Evolutionary conservation across 2,329 filamentous ascomycete genomes (phyloP).

Genomic region (Hypoxylon sp.): DNA sequence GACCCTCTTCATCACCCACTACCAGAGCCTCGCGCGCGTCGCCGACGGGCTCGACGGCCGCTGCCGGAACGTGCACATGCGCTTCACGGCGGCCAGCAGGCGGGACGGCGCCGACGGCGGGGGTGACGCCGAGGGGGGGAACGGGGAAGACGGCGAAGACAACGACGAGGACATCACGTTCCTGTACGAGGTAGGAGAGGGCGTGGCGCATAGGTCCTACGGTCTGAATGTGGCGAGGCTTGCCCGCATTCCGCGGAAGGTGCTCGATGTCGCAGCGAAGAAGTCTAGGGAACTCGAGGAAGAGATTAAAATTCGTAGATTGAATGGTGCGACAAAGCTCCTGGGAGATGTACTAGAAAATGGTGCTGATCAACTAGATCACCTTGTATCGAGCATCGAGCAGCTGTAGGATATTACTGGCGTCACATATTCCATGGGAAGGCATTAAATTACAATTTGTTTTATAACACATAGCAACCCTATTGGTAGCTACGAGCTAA

Average conservation of each 20-base stretch:
- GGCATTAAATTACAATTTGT: slow-evolving; percentile 3
- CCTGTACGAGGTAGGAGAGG: slow-evolving; percentile 90
- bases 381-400: slow-evolving; percentile 67
- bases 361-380: slow-evolving; percentile 60
- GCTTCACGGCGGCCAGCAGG: slow-evolving; percentile 68
- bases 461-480: slow-evolving; percentile 18
- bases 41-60: slow-evolving; percentile 73
- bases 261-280: slow-evolving; percentile 81
- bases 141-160: slow-evolving; percentile 55
- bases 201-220: slow-evolving; percentile 93
- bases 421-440: not conserved
- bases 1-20: slow-evolving; percentile 97
- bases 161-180: slow-evolving; percentile 88
- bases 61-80: slow-evolving; percentile 94
- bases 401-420: slow-evolving; percentile 60
- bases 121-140: slow-evolving; percentile 40
- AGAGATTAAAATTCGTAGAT: slow-evolving; percentile 71
- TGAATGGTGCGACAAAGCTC: slow-evolving; percentile 62
- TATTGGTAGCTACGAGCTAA: slow-evolving; percentile 29
- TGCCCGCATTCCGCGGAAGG: slow-evolving; percentile 79
- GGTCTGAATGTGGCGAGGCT: slow-evolving; percentile 92
- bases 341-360: slow-evolving; percentile 57
- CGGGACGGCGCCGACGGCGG: slow-evolving; percentile 23
- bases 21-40: slow-evolving; percentile 83
- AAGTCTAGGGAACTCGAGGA: slow-evolving; percentile 87